Percentiles rank a stretch among this genome's conserved stretches.
These are phyloP conservation scores for Dioscorea zingiberensis DNA, from an alignment of 106 monocot species.

Conservation along the genomic window DNA sequence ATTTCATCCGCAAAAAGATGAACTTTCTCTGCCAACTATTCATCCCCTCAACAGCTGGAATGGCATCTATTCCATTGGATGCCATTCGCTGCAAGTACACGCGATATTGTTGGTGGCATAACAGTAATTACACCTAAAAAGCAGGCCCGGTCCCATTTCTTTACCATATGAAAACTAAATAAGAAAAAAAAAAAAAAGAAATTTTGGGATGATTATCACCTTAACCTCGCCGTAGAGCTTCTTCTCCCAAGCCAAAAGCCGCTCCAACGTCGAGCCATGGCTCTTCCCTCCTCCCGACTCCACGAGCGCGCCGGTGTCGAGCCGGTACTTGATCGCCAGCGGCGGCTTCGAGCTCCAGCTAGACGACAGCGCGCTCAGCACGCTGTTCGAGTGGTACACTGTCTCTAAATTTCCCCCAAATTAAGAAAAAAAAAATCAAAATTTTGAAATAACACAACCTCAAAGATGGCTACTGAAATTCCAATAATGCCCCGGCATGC, in stretches of 20 bases:
- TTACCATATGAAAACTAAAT: not conserved
- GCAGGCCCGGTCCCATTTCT: not conserved
- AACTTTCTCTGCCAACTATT: not conserved
- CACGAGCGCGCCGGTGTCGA: slow-evolving; percentile 52
- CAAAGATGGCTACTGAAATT: not conserved
- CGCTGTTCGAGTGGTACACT: slow-evolving; percentile 88
- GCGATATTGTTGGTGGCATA: not conserved
- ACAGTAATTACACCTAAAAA: not conserved
- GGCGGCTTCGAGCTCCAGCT: slow-evolving; percentile 91
- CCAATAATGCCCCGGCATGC: slow-evolving; percentile 1
- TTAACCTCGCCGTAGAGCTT: slow-evolving; percentile 97
- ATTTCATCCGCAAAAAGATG: not conserved
- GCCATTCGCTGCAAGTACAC: not conserved
- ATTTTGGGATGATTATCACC: slow-evolving; percentile 29
- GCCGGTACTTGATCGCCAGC: slow-evolving; percentile 65
- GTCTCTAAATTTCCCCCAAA: slow-evolving; percentile 48
- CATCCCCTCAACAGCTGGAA: too few species aligned
- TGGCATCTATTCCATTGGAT: too few species aligned
- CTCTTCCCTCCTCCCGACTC: slow-evolving; percentile 50
- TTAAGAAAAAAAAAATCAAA: not conserved
- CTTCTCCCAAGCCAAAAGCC: slow-evolving; percentile 96
- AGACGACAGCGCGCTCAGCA: slow-evolving; percentile 76
- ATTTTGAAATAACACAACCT: not conserved
- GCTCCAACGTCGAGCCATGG: slow-evolving; percentile 74
- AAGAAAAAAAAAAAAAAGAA: not conserved